Evolutionary conservation across 768 basidiomycete genomes (phyloP), one percentile per base, ranked within the genome.

Genomic region (Boletus rubescentipes): DNA sequence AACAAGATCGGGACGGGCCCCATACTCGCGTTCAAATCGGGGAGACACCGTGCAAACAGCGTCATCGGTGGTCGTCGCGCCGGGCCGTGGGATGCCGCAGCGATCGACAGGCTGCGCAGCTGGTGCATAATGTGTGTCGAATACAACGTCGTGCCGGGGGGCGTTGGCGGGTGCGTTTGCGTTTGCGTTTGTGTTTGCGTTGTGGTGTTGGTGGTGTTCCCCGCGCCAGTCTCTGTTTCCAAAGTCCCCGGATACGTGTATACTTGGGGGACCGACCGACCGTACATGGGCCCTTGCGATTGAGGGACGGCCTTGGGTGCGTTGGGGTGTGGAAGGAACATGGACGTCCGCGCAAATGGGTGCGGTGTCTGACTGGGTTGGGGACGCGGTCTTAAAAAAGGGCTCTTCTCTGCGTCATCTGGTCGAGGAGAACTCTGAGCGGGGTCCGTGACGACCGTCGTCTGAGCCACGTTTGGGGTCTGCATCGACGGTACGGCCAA

Each of bases 1-100:
- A 85, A 90, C 9, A 74, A 58, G 40, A 90, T 83, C 0, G 81
- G 82, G 0, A 90, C 83, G 2, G 88, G 87, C 0, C 81, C 80
- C 26, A 70, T 63, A 14, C 86, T 72, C 29, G 49, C 63, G 20
- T 59, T 61, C 38, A 91, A 62, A 51, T 89, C 87, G 14, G 61
- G 61, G 21, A 79, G 76, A 20, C 77, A 82, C 18, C 77, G 69
- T 0, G 79, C 88, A 55, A 86, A 89, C 7, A 91, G 77, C 12
- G 89, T 89, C 23, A 64, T 49, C 11, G 59, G 61, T 1, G 58
- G 61, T 32, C 60, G 18, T 30, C 65, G 49, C 9, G 44, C 54
- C 3, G 45, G 49, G 7, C 77, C 75, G 15, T 57, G 67, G 0
- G 48, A 29, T 5, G 50, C 43, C 11, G 51, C 47, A 8, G 41